Percentiles rank a stretch among this genome's conserved stretches.
Evolutionary conservation across 2,329 filamentous ascomycete species (phyloP).

Genomic region (Fusarium abutilonis): DNA sequence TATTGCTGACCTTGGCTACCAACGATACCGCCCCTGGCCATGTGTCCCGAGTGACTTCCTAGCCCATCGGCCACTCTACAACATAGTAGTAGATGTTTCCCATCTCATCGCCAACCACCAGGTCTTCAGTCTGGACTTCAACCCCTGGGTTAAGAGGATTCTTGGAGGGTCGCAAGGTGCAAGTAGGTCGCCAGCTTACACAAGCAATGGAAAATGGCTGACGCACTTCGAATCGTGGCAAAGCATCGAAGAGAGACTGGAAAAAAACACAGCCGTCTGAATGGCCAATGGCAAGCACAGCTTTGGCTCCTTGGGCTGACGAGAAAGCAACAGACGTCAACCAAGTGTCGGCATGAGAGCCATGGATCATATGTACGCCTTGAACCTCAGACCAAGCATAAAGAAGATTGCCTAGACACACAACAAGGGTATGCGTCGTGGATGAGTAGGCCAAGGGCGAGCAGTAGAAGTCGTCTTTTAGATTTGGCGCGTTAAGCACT

Average conservation of each 20-base stretch:
- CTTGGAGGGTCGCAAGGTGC: constrained; percentile 61
- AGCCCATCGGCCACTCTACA: constrained; percentile 80
- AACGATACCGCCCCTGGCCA: constrained; percentile 84
- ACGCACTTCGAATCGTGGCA: constrained; percentile 77
- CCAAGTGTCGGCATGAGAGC: constrained; percentile 52
- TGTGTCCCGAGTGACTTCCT: constrained; percentile 69
- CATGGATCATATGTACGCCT: constrained; percentile 65
- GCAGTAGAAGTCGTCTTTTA: constrained; percentile 97
- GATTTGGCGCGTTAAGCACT: constrained; percentile 85
- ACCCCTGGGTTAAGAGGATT: constrained; percentile 59
- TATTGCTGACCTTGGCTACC: constrained; percentile 73
- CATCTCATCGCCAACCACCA: constrained; percentile 84
- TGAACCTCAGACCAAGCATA: constrained; percentile 88
- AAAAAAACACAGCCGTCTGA: constrained; percentile 80
- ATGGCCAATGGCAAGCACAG: constrained; percentile 85
- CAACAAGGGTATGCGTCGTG: constrained; percentile 78
- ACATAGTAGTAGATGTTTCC: constrained; percentile 89
- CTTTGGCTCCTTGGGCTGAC: constrained; percentile 76
- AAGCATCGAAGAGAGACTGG: constrained; percentile 77
- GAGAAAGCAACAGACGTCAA: constrained; percentile 93
- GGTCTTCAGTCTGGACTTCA: constrained; percentile 77
- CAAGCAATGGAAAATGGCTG: constrained; percentile 80
- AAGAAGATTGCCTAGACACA: constrained; percentile 80
- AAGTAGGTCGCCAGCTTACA: constrained; percentile 79
- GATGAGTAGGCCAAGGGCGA: constrained; percentile 87